Evolutionary conservation across 257 asterid genomes (phyloP).

Genomic region (Nicotiana otophora): DNA sequence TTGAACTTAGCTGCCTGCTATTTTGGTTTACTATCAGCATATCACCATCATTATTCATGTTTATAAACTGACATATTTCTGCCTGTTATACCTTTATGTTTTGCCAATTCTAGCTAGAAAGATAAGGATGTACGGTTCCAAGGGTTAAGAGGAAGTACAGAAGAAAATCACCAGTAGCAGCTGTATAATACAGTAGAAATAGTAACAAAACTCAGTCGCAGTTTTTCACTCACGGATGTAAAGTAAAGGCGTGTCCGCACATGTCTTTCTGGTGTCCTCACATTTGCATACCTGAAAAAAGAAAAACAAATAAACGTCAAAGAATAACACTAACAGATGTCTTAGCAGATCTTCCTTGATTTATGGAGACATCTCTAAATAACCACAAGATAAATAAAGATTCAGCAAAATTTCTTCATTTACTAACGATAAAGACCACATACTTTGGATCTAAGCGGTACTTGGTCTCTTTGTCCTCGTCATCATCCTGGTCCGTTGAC

Average conservation of each 20-base stretch:
- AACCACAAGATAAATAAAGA: not conserved
- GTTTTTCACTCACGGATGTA: constrained; percentile 64
- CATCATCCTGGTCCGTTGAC: constrained; percentile 78
- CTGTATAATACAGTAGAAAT: not conserved
- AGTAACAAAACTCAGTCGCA: not conserved
- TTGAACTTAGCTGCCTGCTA: not conserved
- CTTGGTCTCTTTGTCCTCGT: constrained; percentile 80
- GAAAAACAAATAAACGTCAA: not conserved
- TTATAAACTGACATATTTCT: not conserved
- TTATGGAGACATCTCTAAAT: not conserved
- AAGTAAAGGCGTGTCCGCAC: constrained; percentile 91
- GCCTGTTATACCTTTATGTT: not conserved
- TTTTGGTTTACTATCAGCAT: not conserved
- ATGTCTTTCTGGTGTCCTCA: constrained; percentile 82
- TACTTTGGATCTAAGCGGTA: constrained; percentile 95
- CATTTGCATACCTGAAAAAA: constrained; percentile 72
- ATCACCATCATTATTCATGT: not conserved
- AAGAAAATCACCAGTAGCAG: not conserved
- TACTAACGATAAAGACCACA: not conserved
- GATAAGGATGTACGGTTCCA: not conserved
- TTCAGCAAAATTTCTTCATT: not conserved
- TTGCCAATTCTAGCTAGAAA: not conserved
- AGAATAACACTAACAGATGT: not conserved
- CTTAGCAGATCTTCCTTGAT: not conserved
- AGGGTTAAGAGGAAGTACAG: not conserved